phyloP scores from a whole-genome alignment of 441 rosid species.

The Breynia disticha region DNA sequence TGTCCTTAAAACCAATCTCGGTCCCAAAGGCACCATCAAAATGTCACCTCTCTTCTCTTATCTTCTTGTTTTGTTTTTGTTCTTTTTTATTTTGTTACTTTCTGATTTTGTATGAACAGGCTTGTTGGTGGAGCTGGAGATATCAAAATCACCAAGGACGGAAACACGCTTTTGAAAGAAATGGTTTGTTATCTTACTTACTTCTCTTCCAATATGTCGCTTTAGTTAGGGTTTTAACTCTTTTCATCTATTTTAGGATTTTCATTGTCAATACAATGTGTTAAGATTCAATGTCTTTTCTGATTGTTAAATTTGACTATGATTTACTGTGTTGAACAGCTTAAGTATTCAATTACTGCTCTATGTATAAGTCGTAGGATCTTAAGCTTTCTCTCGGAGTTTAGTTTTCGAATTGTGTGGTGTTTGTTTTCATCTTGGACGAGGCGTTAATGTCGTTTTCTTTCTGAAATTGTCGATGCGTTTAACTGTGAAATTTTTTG shows the following conservation, averaged over 20 bases:
- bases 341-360: too few species aligned
- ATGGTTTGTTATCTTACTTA: conserved; percentile 40
- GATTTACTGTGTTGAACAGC: too few species aligned
- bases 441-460: too few species aligned
- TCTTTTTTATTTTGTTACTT: not conserved
- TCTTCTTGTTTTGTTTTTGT: not conserved
- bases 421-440: too few species aligned
- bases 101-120: conserved; percentile 24
- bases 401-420: too few species aligned
- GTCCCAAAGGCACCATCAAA: conserved; percentile 96
- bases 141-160: conserved; percentile 92
- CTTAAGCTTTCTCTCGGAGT: too few species aligned
- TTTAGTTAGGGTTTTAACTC: not conserved
- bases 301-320: too few species aligned
- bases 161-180: conserved; percentile 88
- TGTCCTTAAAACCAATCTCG: conserved; percentile 84
- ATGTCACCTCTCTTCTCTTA: conserved; percentile 36
- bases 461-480: too few species aligned
- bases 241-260: not conserved
- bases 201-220: not conserved
- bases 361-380: too few species aligned
- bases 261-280: not conserved
- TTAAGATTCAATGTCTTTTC: too few species aligned
- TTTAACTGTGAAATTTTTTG: too few species aligned
- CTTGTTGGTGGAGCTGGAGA: conserved; percentile 98